Conservation (phyloP, 2,329 filamentous ascomycete genomes). For the Podosphaera xanthii region DNA sequence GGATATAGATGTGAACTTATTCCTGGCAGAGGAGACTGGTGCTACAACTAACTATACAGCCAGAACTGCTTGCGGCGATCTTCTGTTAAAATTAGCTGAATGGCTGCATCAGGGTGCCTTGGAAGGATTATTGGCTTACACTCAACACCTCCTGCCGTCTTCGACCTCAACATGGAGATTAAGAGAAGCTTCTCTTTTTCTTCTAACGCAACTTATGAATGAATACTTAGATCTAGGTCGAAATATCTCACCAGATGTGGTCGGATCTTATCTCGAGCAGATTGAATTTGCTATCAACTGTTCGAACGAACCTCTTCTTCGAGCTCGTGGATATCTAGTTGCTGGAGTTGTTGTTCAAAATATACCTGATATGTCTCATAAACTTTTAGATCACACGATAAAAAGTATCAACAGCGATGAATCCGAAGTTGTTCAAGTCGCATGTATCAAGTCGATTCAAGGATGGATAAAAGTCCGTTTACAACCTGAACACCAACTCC, state of each 20-base stretch:
- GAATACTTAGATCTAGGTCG: constrained; percentile 65
- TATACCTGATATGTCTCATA: constrained; percentile 33
- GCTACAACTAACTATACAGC: constrained; percentile 93
- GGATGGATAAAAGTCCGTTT: constrained; percentile 30
- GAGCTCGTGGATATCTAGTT: constrained; percentile 70
- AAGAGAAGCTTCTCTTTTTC: constrained; percentile 63
- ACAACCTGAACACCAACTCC: constrained; percentile 33
- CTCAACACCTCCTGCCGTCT: constrained; percentile 46
- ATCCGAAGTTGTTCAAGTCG: constrained; percentile 76
- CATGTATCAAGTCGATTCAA: constrained; percentile 73
- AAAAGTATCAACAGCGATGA: constrained; percentile 52
- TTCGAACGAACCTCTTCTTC: constrained; percentile 49
- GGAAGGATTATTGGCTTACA: constrained; percentile 57
- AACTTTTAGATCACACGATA: constrained; percentile 49
- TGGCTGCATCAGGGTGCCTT: constrained; percentile 60
- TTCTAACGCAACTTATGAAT: constrained; percentile 63
- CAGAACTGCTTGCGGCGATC: constrained; percentile 72
- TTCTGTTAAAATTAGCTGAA: constrained; percentile 80
- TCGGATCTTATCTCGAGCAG: constrained; percentile 55
- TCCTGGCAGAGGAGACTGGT: constrained; percentile 82
- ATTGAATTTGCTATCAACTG: constrained; percentile 55
- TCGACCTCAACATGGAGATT: constrained; percentile 29
- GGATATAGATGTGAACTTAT: constrained; percentile 92
- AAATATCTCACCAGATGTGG: constrained; percentile 42
- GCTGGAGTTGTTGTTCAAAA: constrained; percentile 58